Percentiles rank a stretch among this genome's conserved stretches.
phyloP scores from a whole-genome alignment of 169 alveolate genomes.

The Plasmodium yoelii region DNA sequence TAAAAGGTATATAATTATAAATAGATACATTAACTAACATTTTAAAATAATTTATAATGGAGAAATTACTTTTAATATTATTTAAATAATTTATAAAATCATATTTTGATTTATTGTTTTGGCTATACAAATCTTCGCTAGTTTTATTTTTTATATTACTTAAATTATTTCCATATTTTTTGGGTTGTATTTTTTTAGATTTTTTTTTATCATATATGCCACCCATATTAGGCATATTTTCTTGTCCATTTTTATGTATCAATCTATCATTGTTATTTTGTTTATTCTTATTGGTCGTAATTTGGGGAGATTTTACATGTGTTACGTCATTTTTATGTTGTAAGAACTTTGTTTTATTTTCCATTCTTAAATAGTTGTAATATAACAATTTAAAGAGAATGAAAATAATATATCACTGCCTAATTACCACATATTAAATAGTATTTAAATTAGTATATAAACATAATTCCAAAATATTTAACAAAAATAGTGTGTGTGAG shows the following conservation, averaged over 20 bases:
- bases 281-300: background rate
- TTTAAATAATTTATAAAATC: constrained; percentile 45
- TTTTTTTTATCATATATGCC: background rate
- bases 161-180: constrained; percentile 21
- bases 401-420: background rate
- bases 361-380: constrained; percentile 12
- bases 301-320: background rate
- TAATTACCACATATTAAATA: no score
- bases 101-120: constrained; percentile 34
- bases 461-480: no score
- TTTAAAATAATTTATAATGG: constrained; percentile 56
- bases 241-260: background rate
- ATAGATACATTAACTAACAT: constrained; percentile 49
- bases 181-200: background rate
- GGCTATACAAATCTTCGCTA: constrained; percentile 1
- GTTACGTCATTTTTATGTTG: constrained; percentile 1
- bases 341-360: background rate
- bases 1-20: constrained; percentile 49
- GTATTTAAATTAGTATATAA: no score
- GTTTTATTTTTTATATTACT: constrained; percentile 21
- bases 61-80: constrained; percentile 32
- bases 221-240: constrained; percentile 2
- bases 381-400: background rate
- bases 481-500: no score
- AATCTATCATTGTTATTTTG: background rate